Evolutionary conservation across 2,329 filamentous ascomycete genomes (phyloP).

Genomic region (Pseudogymnoascus sp.): DNA sequence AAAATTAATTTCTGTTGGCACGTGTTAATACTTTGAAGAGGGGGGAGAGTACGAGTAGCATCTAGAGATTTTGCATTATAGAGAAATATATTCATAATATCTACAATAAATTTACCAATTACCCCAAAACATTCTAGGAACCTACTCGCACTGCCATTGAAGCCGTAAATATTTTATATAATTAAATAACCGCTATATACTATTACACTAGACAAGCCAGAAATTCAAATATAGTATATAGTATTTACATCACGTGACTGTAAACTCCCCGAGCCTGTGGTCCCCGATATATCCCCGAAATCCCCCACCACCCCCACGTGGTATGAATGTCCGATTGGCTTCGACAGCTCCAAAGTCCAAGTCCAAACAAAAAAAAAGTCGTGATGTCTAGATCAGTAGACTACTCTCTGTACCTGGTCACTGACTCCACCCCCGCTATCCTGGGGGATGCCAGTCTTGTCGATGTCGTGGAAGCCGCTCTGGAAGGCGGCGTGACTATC

Average conservation of each 20-base stretch:
- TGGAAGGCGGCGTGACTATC: conserved; percentile 72
- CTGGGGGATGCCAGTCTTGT: conserved; percentile 63
- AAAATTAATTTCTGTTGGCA: not conserved
- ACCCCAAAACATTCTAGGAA: not conserved
- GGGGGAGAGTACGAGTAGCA: not conserved
- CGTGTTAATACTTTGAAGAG: too few relatives aligned
- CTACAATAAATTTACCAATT: not conserved
- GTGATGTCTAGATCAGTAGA: conserved; percentile 44
- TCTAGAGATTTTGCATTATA: not conserved
- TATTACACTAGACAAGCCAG: too few relatives aligned
- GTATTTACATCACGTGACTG: not conserved
- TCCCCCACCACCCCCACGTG: not conserved
- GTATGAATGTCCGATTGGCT: not conserved
- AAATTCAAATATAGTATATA: not conserved
- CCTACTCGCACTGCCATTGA: not conserved
- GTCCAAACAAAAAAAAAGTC: conserved; percentile 4
- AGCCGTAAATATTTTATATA: not conserved
- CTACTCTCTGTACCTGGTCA: conserved; percentile 83
- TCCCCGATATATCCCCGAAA: conserved; percentile 1
- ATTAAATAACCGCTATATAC: too few relatives aligned
- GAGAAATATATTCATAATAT: not conserved
- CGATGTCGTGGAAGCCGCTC: conserved; percentile 63
- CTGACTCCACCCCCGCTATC: conserved; percentile 81
- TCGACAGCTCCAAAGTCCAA: not conserved
- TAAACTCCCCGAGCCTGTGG: not conserved